phyloP scores from a whole-genome alignment of 148 eudicot species.

The Rhododendron molle region DNA sequence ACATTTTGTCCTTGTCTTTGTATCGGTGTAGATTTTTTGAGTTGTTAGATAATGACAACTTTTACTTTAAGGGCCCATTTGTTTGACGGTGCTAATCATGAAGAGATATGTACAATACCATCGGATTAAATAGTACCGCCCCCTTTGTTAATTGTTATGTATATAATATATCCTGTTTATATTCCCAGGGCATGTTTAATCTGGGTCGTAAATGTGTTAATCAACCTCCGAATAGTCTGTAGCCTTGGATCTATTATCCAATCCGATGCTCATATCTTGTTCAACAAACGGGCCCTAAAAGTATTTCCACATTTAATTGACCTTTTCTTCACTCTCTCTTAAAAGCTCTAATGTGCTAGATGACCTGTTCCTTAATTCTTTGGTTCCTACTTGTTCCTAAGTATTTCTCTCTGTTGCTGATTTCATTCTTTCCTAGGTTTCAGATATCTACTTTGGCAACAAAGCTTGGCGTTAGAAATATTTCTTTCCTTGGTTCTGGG shows the following conservation, averaged over 20 bases:
- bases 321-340: background rate
- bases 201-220: background rate
- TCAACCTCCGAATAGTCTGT: background rate
- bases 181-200: background rate
- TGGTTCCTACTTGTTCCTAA: slow-evolving; percentile 7
- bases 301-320: background rate
- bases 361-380: background rate
- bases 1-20: background rate
- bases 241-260: background rate
- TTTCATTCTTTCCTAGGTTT: slow-evolving; percentile 42
- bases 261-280: background rate
- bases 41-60: background rate
- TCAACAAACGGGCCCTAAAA: background rate
- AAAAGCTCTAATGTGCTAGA: background rate
- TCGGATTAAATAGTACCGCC: background rate
- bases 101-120: background rate
- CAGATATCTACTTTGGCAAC: slow-evolving; percentile 92
- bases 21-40: background rate
- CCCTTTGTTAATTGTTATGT: background rate
- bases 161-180: too few species aligned
- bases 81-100: background rate
- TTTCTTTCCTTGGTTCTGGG: slow-evolving; percentile 90
- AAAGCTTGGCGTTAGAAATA: slow-evolving; percentile 93
- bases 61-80: background rate
- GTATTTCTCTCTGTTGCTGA: background rate